Evolutionary conservation across 306 rosid genomes (phyloP).

Genomic region (Prunus campanulata): DNA sequence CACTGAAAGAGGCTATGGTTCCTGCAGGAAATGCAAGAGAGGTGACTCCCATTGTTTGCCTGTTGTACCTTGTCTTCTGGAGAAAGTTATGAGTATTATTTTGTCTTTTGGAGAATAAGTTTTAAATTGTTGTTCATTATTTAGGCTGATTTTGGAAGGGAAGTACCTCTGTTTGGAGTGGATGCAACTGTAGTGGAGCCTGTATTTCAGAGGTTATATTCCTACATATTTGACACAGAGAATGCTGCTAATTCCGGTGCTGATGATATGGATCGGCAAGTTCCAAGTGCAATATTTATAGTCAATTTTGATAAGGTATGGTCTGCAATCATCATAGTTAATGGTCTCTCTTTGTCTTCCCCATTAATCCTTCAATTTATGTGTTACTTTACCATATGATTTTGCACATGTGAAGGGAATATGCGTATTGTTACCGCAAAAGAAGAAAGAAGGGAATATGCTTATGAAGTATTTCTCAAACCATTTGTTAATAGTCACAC

Average conservation of each 20-base stretch:
- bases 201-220: slow-evolving; percentile 72
- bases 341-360: slow-evolving; percentile 14
- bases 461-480: not conserved
- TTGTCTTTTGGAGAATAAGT: slow-evolving; percentile 2
- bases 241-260: slow-evolving; percentile 40
- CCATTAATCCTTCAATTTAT: slow-evolving; percentile 10
- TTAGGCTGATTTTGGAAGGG: slow-evolving; percentile 89
- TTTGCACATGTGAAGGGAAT: not conserved
- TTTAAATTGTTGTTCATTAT: slow-evolving; percentile 24
- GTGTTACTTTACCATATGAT: not conserved
- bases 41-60: slow-evolving; percentile 38
- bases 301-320: slow-evolving; percentile 94
- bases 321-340: slow-evolving; percentile 8
- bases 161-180: slow-evolving; percentile 81
- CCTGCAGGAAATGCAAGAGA: slow-evolving; percentile 87
- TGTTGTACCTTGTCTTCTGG: slow-evolving; percentile 3
- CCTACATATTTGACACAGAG: slow-evolving; percentile 70
- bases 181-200: slow-evolving; percentile 89
- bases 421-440: too few relatives aligned
- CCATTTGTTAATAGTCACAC: not conserved
- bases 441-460: not conserved
- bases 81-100: not conserved
- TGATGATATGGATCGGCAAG: slow-evolving; percentile 57
- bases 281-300: slow-evolving; percentile 73
- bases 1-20: slow-evolving; percentile 80